A percentile compares a stretch with the other conserved stretches of the same genome.
Conservation (phyloP, 768 basidiomycete species). For the Sporobolomyces roseus region DNA sequence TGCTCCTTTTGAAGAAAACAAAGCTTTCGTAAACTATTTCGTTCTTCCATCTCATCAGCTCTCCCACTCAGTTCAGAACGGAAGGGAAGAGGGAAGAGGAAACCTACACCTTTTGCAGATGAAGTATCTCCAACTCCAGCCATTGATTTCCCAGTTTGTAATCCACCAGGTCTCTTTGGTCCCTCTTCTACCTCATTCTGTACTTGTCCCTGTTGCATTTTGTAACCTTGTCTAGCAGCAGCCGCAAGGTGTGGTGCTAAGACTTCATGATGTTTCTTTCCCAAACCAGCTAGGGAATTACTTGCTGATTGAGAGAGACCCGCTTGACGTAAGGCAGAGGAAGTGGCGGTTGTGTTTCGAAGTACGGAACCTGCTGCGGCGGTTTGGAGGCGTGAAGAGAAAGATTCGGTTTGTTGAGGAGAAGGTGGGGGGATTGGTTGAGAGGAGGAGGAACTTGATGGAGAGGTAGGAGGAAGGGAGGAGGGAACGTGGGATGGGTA, state of each 20-base stretch:
- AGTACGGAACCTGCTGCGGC: background rate
- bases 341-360: background rate
- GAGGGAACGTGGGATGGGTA: background rate
- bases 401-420: background rate
- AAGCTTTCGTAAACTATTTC: constrained; percentile 23
- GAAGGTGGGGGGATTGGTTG: background rate
- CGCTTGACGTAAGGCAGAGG: background rate
- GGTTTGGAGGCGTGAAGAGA: constrained; percentile 3
- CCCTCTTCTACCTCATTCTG: background rate
- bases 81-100: too few relatives aligned
- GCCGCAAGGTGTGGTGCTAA: constrained; percentile 4
- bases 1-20: constrained; percentile 19
- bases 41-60: too few relatives aligned
- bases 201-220: constrained; percentile 4
- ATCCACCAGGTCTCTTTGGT: background rate
- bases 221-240: background rate
- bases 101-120: constrained; percentile 1
- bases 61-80: too few relatives aligned
- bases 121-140: constrained; percentile 14
- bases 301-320: background rate
- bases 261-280: background rate
- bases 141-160: background rate
- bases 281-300: background rate
- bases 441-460: background rate
- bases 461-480: background rate